phyloP scores from a whole-genome alignment of 2,329 filamentous ascomycete species.

The Thielaviopsis cerberus region DNA sequence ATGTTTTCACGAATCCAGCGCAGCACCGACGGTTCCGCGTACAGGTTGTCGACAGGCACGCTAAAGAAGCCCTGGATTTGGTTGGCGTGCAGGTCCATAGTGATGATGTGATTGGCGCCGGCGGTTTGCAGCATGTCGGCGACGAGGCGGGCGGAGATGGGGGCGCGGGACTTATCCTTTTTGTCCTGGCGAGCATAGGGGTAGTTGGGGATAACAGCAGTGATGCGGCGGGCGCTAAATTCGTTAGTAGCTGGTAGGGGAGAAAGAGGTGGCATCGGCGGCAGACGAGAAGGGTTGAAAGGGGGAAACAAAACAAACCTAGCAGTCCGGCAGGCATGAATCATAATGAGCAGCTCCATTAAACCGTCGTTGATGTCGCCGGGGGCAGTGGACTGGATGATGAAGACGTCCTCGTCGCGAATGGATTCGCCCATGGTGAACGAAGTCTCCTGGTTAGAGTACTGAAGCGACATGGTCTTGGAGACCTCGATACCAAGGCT shows the following conservation, averaged over 20 bases:
- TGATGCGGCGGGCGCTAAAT: slow-evolving; percentile 59
- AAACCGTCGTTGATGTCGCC: slow-evolving; percentile 95
- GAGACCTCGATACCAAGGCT: slow-evolving; percentile 62
- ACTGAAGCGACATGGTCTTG: slow-evolving; percentile 64
- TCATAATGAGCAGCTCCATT: slow-evolving; percentile 97
- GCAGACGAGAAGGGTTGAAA: background rate
- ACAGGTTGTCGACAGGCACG: slow-evolving; percentile 56
- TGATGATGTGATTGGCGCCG: slow-evolving; percentile 52
- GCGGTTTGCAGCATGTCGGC: slow-evolving; percentile 95
- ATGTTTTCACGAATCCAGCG: slow-evolving; percentile 83
- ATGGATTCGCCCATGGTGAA: slow-evolving; percentile 94
- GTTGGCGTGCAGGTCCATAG: slow-evolving; percentile 85
- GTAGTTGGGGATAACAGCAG: slow-evolving; percentile 88
- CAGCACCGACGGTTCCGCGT: slow-evolving; percentile 81
- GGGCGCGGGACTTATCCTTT: slow-evolving; percentile 84
- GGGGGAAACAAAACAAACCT: slow-evolving; percentile 15
- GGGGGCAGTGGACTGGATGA: slow-evolving; percentile 82
- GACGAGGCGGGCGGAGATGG: slow-evolving; percentile 87
- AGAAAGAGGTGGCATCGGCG: background rate
- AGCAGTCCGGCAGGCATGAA: slow-evolving; percentile 63
- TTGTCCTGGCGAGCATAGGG: slow-evolving; percentile 95
- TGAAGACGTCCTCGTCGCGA: slow-evolving; percentile 90
- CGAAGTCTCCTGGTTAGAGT: slow-evolving; percentile 72
- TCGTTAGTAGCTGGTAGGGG: background rate
- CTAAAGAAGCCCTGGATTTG: slow-evolving; percentile 97